These are phyloP conservation scores for Aspergillus jensenii DNA, from an alignment of 2,329 filamentous ascomycete genomes.

Conservation along the genomic window DNA sequence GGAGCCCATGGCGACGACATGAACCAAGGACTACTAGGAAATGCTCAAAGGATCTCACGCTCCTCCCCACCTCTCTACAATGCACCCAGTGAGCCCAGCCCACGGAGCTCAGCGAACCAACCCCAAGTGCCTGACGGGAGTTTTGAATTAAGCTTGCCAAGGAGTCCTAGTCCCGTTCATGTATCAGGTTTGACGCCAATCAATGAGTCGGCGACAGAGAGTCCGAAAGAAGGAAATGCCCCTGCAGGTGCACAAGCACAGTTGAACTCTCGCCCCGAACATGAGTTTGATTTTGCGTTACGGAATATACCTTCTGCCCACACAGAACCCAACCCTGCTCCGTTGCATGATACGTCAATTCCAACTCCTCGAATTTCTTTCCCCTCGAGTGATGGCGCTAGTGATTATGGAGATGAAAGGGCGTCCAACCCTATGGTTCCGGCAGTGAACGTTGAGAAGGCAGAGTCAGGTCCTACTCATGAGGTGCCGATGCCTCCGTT, in stretches of 20 bases:
- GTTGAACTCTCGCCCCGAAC: conserved; percentile 12
- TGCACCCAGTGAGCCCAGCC: conserved; percentile 16
- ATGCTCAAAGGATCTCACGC: conserved; percentile 59
- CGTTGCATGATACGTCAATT: conserved; percentile 18
- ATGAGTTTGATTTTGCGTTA: conserved; percentile 25
- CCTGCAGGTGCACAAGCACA: neutral
- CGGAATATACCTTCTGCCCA: conserved; percentile 18
- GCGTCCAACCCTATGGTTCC: conserved; percentile 48
- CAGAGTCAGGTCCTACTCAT: conserved; percentile 22
- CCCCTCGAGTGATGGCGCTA: conserved; percentile 50
- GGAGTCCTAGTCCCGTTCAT: conserved; percentile 20
- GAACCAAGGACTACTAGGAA: conserved; percentile 54
- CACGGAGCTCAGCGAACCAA: conserved; percentile 11
- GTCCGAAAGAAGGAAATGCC: neutral
- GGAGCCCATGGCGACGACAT: conserved; percentile 46
- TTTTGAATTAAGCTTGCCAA: conserved; percentile 22
- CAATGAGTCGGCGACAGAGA: conserved; percentile 9
- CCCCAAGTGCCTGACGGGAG: conserved; percentile 19
- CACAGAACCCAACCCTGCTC: conserved; percentile 14
- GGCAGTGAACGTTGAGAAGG: conserved; percentile 29
- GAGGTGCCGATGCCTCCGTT: conserved; percentile 20
- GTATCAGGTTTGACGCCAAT: conserved; percentile 14
- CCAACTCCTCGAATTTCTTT: conserved; percentile 38
- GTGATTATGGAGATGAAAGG: conserved; percentile 57
- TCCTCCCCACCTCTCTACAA: conserved; percentile 45